These are phyloP conservation scores for Neoboletus magnificus DNA, from an alignment of 768 basidiomycete species.

Conservation along the genomic window DNA sequence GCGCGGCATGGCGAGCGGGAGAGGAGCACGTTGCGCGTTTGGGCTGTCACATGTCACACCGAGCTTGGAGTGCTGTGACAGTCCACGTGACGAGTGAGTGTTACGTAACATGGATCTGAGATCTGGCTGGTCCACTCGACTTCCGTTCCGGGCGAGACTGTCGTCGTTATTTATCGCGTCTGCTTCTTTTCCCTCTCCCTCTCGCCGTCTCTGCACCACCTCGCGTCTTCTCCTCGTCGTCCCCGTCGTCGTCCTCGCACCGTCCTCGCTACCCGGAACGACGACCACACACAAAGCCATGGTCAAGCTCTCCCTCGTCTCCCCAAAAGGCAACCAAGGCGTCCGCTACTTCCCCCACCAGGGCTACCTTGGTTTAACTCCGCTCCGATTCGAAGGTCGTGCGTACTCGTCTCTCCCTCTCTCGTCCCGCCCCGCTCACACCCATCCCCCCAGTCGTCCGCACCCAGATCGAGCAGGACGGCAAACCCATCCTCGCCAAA, in stretches of 20 bases:
- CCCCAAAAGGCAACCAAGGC: slow-evolving; percentile 67
- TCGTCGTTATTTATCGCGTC: slow-evolving; percentile 33
- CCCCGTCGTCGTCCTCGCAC: slow-evolving; percentile 13
- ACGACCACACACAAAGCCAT: slow-evolving; percentile 35
- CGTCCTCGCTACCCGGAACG: slow-evolving; percentile 14
- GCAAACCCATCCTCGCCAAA: slow-evolving; percentile 61
- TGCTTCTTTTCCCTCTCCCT: slow-evolving; percentile 29
- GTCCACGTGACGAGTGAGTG: slow-evolving; percentile 11
- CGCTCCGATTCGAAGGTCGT: slow-evolving; percentile 76
- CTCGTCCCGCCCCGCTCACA: not conserved
- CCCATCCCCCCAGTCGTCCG: slow-evolving; percentile 52
- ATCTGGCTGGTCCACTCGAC: slow-evolving; percentile 21
- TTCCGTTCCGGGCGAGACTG: slow-evolving; percentile 25
- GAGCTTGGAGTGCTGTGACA: slow-evolving; percentile 11
- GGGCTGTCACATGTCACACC: slow-evolving; percentile 17
- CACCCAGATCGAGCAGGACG: slow-evolving; percentile 68
- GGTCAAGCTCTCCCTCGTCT: slow-evolving; percentile 68
- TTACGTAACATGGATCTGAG: slow-evolving; percentile 20
- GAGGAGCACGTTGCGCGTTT: not conserved
- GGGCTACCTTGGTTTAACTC: slow-evolving; percentile 80
- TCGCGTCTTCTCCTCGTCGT: slow-evolving; percentile 15
- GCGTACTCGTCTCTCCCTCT: slow-evolving; percentile 26
- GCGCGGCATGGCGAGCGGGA: slow-evolving; percentile 47
- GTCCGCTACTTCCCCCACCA: slow-evolving; percentile 69
- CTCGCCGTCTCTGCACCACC: slow-evolving; percentile 11